Conservation (phyloP, 1,284 basidiomycete genomes). For the Trichosporon asahii region DNA sequence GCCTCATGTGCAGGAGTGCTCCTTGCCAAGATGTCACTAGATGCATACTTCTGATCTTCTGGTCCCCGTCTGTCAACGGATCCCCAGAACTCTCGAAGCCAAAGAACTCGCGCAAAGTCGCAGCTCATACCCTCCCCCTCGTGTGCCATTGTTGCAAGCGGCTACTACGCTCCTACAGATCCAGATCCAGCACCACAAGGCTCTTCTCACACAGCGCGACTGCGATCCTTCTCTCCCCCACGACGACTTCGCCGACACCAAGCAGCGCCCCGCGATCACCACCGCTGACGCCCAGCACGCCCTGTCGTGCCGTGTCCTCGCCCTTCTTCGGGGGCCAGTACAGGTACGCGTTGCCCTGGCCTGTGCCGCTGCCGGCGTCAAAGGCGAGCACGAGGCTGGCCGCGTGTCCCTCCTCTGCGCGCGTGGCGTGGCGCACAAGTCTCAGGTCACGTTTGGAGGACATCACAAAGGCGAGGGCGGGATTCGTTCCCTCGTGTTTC, state of each 20-base stretch:
- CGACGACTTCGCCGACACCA: constrained; percentile 64
- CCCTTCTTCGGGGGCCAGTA: constrained; percentile 60
- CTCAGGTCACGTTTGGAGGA: constrained; percentile 87
- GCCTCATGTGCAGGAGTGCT: no score
- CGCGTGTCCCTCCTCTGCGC: background rate
- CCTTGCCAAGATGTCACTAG: no score
- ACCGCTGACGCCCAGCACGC: constrained; percentile 69
- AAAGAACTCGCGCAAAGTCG: no score
- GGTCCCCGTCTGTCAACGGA: no score
- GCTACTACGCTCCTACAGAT: background rate
- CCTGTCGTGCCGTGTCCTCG: constrained; percentile 65
- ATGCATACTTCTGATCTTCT: no score
- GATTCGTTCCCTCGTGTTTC: constrained; percentile 74
- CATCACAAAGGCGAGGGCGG: constrained; percentile 87
- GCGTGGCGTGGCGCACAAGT: constrained; percentile 68
- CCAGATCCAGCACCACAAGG: constrained; percentile 61
- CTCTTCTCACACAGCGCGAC: constrained; percentile 74
- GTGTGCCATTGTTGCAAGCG: no score
- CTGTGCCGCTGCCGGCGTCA: constrained; percentile 61
- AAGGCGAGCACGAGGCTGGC: constrained; percentile 64
- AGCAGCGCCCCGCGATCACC: constrained; percentile 65
- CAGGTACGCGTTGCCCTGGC: constrained; percentile 71
- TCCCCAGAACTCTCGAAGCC: no score
- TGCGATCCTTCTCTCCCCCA: constrained; percentile 54
- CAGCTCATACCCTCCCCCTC: no score